Conservation (phyloP, 2,329 filamentous ascomycete species). For the Diaporthe humulicola region DNA sequence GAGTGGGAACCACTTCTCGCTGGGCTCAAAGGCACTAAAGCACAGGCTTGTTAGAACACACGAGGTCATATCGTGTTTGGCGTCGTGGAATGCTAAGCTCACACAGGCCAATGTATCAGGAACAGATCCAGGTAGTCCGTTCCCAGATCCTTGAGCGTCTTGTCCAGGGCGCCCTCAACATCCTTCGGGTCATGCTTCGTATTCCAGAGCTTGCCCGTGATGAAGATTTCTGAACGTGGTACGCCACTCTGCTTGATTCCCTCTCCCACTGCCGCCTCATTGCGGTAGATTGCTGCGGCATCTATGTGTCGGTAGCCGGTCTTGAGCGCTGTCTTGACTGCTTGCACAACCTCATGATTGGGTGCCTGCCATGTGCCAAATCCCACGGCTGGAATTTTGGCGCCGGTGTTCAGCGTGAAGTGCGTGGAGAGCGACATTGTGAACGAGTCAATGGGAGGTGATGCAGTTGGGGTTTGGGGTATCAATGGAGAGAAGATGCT, state of each 20-base stretch:
- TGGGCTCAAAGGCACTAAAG: constrained; percentile 64
- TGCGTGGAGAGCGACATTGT: constrained; percentile 17
- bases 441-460: background rate
- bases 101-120: constrained; percentile 52
- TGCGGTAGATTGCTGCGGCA: constrained; percentile 44
- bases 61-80: accelerated
- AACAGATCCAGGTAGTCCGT: constrained; percentile 51
- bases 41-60: background rate
- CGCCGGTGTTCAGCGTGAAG: constrained; percentile 56
- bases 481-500: background rate
- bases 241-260: constrained; percentile 43
- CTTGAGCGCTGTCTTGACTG: constrained; percentile 61
- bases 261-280: constrained; percentile 39
- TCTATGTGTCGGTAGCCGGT: constrained; percentile 55
- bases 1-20: constrained; percentile 56
- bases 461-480: background rate
- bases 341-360: constrained; percentile 60
- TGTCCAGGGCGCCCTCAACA: constrained; percentile 47
- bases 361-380: constrained; percentile 55
- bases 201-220: constrained; percentile 52
- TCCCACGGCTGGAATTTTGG: constrained; percentile 56
- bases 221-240: constrained; percentile 47
- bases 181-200: constrained; percentile 47
- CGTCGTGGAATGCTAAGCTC: background rate
- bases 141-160: constrained; percentile 48